A percentile compares a stretch with the other conserved stretches of the same genome.
These are phyloP conservation scores for Phytopythium helicoides DNA, from an alignment of 352 stramenopile species.

Conservation along the genomic window DNA sequence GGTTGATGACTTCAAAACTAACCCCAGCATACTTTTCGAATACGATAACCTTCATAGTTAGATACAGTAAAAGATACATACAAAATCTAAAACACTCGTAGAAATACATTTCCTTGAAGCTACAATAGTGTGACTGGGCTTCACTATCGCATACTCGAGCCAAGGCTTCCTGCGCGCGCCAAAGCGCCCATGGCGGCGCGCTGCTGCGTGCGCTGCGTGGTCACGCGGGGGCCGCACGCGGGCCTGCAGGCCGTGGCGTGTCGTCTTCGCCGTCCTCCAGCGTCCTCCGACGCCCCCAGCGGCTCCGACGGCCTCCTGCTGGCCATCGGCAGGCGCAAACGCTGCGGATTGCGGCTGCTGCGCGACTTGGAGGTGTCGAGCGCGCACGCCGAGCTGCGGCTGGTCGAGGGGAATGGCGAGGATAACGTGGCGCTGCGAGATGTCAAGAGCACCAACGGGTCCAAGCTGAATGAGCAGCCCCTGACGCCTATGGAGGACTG, in stretches of 20 bases:
- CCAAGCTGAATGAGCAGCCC: conserved; percentile 43
- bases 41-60: no score
- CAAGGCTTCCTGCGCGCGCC: no score
- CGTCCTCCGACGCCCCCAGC: no score
- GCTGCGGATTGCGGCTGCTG: conserved; percentile 46
- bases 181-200: background rate
- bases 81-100: no score
- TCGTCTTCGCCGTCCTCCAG: no score
- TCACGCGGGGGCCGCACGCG: conserved; percentile 21
- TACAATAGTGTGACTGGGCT: no score
- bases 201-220: conserved; percentile 35
- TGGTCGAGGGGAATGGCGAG: background rate
- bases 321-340: conserved; percentile 40
- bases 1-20: no score
- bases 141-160: no score
- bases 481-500: conserved; percentile 20
- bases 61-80: no score
- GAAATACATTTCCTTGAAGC: no score
- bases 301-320: no score
- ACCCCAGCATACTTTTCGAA: no score
- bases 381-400: conserved; percentile 43
- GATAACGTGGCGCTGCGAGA: conserved; percentile 21
- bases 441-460: conserved; percentile 58
- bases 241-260: conserved; percentile 8
- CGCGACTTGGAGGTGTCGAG: conserved; percentile 63